phyloP scores from a whole-genome alignment of 805 yeast species.

The Jamesozyma piceae region DNA sequence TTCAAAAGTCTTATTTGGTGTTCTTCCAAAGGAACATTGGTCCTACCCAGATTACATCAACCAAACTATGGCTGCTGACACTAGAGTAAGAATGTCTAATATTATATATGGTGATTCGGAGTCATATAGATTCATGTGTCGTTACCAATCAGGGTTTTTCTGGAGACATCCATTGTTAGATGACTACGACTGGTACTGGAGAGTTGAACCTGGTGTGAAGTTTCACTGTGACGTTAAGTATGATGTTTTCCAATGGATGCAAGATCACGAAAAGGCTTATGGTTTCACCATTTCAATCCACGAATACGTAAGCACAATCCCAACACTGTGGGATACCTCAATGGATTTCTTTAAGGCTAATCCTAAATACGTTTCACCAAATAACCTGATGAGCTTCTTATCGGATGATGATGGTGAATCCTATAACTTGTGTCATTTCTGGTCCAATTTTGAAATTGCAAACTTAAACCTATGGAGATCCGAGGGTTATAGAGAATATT shows the following conservation, averaged over 20 bases:
- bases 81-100: conserved; percentile 41
- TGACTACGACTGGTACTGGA: conserved; percentile 82
- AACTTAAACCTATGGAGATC: conserved; percentile 59
- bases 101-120: conserved; percentile 69
- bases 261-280: conserved; percentile 59
- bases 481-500: conserved; percentile 46
- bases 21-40: conserved; percentile 54
- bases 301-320: conserved; percentile 62
- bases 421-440: conserved; percentile 70
- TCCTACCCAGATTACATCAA: conserved; percentile 77
- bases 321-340: conserved; percentile 68
- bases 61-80: conserved; percentile 53
- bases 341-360: conserved; percentile 49
- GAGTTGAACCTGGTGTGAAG: conserved; percentile 78
- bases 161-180: conserved; percentile 59
- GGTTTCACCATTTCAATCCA: conserved; percentile 42
- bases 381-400: conserved; percentile 52
- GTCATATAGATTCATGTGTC: conserved; percentile 83
- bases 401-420: conserved; percentile 51
- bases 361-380: conserved; percentile 37
- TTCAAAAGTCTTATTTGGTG: conserved; percentile 64
- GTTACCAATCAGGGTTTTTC: conserved; percentile 79
- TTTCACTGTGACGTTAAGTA: conserved; percentile 69
- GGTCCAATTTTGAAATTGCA: conserved; percentile 73
- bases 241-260: conserved; percentile 75